phyloP scores from a whole-genome alignment of 1,284 basidiomycete genomes.

The Ustilago nuda region DNA sequence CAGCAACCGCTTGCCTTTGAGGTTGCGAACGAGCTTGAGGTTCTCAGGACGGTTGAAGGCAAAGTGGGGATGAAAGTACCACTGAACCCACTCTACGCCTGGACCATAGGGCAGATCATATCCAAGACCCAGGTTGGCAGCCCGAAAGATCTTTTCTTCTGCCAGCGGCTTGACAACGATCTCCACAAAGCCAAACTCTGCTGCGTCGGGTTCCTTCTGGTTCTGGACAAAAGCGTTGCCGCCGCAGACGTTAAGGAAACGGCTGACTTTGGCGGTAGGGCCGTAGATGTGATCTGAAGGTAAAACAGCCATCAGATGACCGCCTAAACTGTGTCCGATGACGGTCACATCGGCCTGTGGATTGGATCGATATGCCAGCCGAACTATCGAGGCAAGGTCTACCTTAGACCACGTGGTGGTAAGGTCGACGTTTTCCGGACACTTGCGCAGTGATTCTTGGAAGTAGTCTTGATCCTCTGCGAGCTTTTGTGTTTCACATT shows the following conservation, averaged over 20 bases:
- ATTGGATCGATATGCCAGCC: constrained; percentile 40
- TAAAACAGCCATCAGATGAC: constrained; percentile 52
- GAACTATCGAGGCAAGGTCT: constrained; percentile 53
- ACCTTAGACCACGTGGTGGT: constrained; percentile 55
- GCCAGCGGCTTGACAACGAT: constrained; percentile 52
- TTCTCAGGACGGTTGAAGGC: constrained; percentile 48
- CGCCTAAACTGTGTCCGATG: constrained; percentile 56
- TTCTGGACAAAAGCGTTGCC: constrained; percentile 56
- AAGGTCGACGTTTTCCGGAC: constrained; percentile 45
- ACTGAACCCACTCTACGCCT: constrained; percentile 55
- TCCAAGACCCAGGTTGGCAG: constrained; percentile 51
- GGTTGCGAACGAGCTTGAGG: constrained; percentile 36
- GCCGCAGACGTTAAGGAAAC: constrained; percentile 57
- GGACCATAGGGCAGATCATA: constrained; percentile 60
- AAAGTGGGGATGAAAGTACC: constrained; percentile 60
- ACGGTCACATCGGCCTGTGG: constrained; percentile 43
- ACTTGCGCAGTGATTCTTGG: constrained; percentile 43
- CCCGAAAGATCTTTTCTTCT: constrained; percentile 55
- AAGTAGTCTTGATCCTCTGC: constrained; percentile 52
- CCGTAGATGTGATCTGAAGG: constrained; percentile 41
- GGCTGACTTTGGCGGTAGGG: constrained; percentile 44
- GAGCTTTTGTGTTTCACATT: constrained; percentile 40
- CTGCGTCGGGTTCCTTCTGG: constrained; percentile 45
- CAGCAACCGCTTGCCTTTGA: constrained; percentile 35
- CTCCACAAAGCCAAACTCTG: constrained; percentile 54